Percentiles rank a stretch among this genome's conserved stretches.
These are phyloP conservation scores for Leccinum rimulosum DNA, from an alignment of 768 basidiomycete species.

Conservation along the genomic window DNA sequence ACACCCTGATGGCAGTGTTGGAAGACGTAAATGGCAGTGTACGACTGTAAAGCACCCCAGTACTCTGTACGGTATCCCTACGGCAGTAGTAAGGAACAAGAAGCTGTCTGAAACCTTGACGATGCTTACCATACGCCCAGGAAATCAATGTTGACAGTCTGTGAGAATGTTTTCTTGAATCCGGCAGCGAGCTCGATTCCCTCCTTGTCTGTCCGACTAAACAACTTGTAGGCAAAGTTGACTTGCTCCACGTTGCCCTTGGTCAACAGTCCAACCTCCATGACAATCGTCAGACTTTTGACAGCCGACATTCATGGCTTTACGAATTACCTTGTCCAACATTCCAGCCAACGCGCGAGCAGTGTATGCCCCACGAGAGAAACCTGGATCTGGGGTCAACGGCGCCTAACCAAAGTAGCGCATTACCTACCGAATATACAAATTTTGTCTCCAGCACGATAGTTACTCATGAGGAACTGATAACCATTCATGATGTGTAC, in stretches of 20 bases:
- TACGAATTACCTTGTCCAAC: slow-evolving; percentile 54
- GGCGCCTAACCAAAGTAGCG: background rate
- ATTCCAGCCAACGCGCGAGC: slow-evolving; percentile 74
- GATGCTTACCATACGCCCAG: slow-evolving; percentile 68
- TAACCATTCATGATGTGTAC: slow-evolving; percentile 76
- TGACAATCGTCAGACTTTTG: background rate
- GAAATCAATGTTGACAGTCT: slow-evolving; percentile 69
- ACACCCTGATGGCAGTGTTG: slow-evolving; percentile 62
- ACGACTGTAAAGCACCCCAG: slow-evolving; percentile 59
- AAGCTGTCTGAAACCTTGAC: background rate
- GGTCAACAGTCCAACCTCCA: slow-evolving; percentile 68
- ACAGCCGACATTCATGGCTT: background rate
- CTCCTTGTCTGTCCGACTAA: slow-evolving; percentile 47
- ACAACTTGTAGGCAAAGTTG: slow-evolving; percentile 73
- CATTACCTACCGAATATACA: slow-evolving; percentile 60
- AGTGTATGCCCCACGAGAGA: slow-evolving; percentile 70
- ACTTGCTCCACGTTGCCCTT: slow-evolving; percentile 68
- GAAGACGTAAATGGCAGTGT: slow-evolving; percentile 66
- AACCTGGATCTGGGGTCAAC: slow-evolving; percentile 45
- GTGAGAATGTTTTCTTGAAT: slow-evolving; percentile 73
- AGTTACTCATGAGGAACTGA: slow-evolving; percentile 76
- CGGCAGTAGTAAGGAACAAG: slow-evolving; percentile 3
- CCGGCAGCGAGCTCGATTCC: slow-evolving; percentile 51
- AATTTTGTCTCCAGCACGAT: slow-evolving; percentile 67
- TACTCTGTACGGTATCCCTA: slow-evolving; percentile 80